These are phyloP conservation scores for Psilocybe tampanensis DNA, from an alignment of 768 basidiomycete genomes.

Conservation along the genomic window DNA sequence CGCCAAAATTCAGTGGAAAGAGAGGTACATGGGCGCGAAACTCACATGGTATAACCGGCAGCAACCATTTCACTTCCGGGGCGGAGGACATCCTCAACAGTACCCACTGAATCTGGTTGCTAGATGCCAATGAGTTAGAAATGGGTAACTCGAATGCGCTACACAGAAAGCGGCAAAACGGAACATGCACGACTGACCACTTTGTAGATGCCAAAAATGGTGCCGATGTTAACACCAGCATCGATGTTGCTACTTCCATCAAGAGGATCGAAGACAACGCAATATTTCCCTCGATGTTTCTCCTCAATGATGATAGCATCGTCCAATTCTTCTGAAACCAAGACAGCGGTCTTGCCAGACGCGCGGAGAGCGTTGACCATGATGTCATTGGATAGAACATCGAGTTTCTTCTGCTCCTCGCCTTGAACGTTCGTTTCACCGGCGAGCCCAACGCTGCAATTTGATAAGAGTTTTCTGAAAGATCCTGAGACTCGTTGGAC, in stretches of 20 bases:
- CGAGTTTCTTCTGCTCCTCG: constrained; percentile 99
- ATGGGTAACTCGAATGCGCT: neutral
- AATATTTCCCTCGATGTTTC: constrained; percentile 82
- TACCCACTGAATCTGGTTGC: constrained; percentile 78
- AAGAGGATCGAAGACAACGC: constrained; percentile 97
- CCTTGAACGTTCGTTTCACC: constrained; percentile 97
- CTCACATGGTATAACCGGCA: constrained; percentile 95
- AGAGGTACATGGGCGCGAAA: constrained; percentile 6
- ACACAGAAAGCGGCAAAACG: neutral
- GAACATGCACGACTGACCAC: constrained; percentile 56
- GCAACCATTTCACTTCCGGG: constrained; percentile 98
- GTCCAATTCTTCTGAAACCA: constrained; percentile 95
- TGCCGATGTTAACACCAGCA: constrained; percentile 97
- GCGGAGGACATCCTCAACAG: constrained; percentile 84
- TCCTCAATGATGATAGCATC: constrained; percentile 91
- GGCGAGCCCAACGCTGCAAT: constrained; percentile 86
- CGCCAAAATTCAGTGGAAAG: neutral
- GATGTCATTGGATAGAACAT: constrained; percentile 97
- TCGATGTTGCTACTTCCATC: constrained; percentile 98
- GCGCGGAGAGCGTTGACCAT: constrained; percentile 97
- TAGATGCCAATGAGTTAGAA: constrained; percentile 30
- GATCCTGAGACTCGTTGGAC: constrained; percentile 29
- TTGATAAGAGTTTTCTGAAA: constrained; percentile 6
- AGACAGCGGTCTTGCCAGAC: constrained; percentile 95
- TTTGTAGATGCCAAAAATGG: constrained; percentile 96